These are phyloP conservation scores for Penicillium expansum DNA, from an alignment of 2,329 filamentous ascomycete species.

Conservation along the genomic window DNA sequence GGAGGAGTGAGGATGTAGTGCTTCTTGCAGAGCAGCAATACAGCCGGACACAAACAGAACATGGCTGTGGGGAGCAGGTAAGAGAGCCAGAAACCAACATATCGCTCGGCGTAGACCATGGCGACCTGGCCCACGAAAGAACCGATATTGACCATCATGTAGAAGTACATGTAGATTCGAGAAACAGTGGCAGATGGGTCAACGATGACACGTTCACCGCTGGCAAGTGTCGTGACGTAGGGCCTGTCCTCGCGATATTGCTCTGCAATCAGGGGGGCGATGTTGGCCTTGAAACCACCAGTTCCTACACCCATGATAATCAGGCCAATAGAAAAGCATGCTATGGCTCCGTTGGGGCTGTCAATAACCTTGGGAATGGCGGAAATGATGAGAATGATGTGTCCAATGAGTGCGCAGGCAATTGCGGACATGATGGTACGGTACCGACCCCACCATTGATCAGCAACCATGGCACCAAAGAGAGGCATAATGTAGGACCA, in stretches of 20 bases:
- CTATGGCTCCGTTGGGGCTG: conserved; percentile 57
- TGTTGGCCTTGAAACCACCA: conserved; percentile 79
- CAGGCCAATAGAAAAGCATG: conserved; percentile 62
- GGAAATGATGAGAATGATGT: conserved; percentile 64
- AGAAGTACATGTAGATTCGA: conserved; percentile 69
- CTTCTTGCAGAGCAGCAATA: conserved; percentile 60
- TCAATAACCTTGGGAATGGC: conserved; percentile 63
- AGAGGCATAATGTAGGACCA: conserved; percentile 62
- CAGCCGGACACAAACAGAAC: conserved; percentile 61
- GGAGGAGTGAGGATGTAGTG: conserved; percentile 64
- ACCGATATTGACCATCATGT: conserved; percentile 68
- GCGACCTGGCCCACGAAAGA: conserved; percentile 59
- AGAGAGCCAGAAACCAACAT: conserved; percentile 72
- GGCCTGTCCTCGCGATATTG: conserved; percentile 62
- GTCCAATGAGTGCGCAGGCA: conserved; percentile 62
- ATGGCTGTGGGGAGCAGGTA: conserved; percentile 66
- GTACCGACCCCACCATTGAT: conserved; percentile 68
- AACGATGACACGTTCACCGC: conserved; percentile 66
- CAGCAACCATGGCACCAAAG: conserved; percentile 60
- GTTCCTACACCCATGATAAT: conserved; percentile 72
- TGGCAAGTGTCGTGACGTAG: conserved; percentile 54
- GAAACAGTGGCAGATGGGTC: conserved; percentile 67
- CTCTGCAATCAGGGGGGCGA: conserved; percentile 69
- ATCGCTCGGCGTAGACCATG: conserved; percentile 74
- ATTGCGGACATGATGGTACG: conserved; percentile 67